Evolutionary conservation across 1,284 basidiomycete genomes (phyloP), one percentile per base, ranked within the genome.

Genomic region (Phaffia rhodozyma): DNA sequence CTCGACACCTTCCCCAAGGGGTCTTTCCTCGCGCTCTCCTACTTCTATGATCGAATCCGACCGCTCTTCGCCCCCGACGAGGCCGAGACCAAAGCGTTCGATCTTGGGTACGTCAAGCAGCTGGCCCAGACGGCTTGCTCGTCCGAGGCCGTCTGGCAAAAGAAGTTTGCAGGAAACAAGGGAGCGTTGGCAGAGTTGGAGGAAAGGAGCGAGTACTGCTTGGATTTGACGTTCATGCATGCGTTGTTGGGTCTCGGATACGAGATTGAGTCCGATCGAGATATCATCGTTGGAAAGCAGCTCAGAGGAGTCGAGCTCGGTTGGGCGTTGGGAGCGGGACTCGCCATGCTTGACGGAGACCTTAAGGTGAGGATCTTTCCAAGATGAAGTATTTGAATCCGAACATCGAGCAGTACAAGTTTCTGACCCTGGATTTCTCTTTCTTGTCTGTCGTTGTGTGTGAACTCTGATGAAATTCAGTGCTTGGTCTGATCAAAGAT

Each of bases 181-280:
- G 77, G 72, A 9, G 80, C 88, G 25, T 82, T 93, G 76, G 79
- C 77, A 0, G 92, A 96, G 72, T 79, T 97, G 16, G 78, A 84
- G 60, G 89, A 81, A 62, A 80, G 91, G 13, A 92, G 94, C 0
- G 94, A 97, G 78, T 91, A 86, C 78, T 98, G 94, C 75, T 81
- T 97, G 55, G 94, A 98, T 76, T 75, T 97, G 72, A 97, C 91
- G 47, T 98, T 93, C 75, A 91, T 94, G 90, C 84, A 96, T 72
- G 86, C 83, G 48, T 75, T 98, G 66, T 76, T 98, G 60, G 81
- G 86, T 63, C 79, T 93, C 0, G 79, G 73, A 3, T 75, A 75
- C 67, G 72, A 74, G 66, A 60, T 67, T 30, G 61, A 61, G n/a
- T 48, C 34, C 30, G 64, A 65, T 13, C 48, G 64, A n/a, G 64